Percentiles rank a stretch among this genome's conserved stretches.
These are phyloP conservation scores for Talaromyces sp. DNA, from an alignment of 2,329 filamentous ascomycete genomes.

Conservation along the genomic window DNA sequence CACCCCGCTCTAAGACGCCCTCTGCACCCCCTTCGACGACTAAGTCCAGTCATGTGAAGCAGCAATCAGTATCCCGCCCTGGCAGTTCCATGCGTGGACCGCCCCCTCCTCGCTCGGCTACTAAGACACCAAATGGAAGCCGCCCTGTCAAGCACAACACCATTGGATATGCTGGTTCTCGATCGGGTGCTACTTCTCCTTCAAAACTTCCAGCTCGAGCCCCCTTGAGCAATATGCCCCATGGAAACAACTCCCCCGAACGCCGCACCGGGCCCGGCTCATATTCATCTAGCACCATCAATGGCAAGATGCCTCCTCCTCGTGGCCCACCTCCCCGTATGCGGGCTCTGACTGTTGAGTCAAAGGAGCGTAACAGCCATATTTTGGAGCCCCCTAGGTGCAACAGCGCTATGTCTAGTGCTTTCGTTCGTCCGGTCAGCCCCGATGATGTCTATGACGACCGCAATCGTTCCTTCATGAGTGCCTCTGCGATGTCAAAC, in stretches of 20 bases:
- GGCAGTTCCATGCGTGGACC: slow-evolving; percentile 42
- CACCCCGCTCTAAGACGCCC: slow-evolving; percentile 55
- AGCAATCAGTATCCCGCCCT: slow-evolving; percentile 35
- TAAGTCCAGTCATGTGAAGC: slow-evolving; percentile 28
- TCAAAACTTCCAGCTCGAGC: slow-evolving; percentile 53
- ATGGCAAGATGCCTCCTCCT: slow-evolving; percentile 53
- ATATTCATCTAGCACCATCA: slow-evolving; percentile 47
- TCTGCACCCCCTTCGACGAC: slow-evolving; percentile 36
- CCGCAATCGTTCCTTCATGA: slow-evolving; percentile 52
- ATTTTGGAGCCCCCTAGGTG: slow-evolving; percentile 51
- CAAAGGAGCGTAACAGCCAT: slow-evolving; percentile 43
- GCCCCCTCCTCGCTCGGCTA: slow-evolving; percentile 46
- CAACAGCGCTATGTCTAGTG: slow-evolving; percentile 52
- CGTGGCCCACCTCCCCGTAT: slow-evolving; percentile 83
- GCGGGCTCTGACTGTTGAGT: slow-evolving; percentile 72
- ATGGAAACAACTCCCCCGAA: slow-evolving; percentile 76
- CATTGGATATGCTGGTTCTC: slow-evolving; percentile 27
- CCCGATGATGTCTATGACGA: slow-evolving; percentile 90
- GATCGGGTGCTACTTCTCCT: slow-evolving; percentile 46
- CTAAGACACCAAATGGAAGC: slow-evolving; percentile 51
- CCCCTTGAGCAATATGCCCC: slow-evolving; percentile 50
- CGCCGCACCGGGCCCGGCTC: slow-evolving; percentile 55
- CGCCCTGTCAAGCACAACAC: slow-evolving; percentile 46
- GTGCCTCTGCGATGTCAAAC: slow-evolving; percentile 38
- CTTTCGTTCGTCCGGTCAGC: slow-evolving; percentile 60